Evolutionary conservation across 2,329 filamentous ascomycete species (phyloP), one percentile per base, ranked within the genome.

Genomic region (Penicillium italicum): DNA sequence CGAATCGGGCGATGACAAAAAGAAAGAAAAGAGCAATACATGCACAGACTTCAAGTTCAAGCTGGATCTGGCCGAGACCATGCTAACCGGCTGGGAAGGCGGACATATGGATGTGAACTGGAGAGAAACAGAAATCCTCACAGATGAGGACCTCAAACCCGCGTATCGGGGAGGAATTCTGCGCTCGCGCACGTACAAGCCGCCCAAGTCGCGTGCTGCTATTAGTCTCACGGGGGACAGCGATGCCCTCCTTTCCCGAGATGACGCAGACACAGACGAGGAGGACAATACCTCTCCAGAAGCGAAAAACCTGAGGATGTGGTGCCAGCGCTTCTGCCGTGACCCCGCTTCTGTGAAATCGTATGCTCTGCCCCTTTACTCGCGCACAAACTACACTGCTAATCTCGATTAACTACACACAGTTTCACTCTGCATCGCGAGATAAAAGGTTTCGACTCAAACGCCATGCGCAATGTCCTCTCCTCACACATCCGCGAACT

Each of bases 321-420:
- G 73, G 73, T 75, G 72, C 42, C 55, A 69, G 51, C 66, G 73
- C 30, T 76, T 71, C 59, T 73, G 70, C 51, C 51, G 52, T 2
- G 73, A 76, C 45, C 66, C 69, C 3, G 62, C 71, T 0, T 56
- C 64, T 6, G 67, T 75, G 18, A 75, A 73, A 57, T 74, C 73
- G 72, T 75, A 62, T 45, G 61, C 30, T 37, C 18, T 28, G 30
- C 16, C 22, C 33, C 5, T 20, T 20, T 46, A 14, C 11, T 2
- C n/a, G 2, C 6, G n/a, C 28, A 14, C 10, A 16, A 26, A 30
- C 22, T 28, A 18, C 12, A 18, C 18, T 41, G 18, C 46, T 55
- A 34, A 53, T 8, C 7, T 16, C 41, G 5, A 20, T 38, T 14
- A 5, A 30, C 36, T 3, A 2, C 3, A 5, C 37, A 52, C 33